Conservation (phyloP, 2,329 filamentous ascomycete genomes). For the Reticulascus tulasneorum region DNA sequence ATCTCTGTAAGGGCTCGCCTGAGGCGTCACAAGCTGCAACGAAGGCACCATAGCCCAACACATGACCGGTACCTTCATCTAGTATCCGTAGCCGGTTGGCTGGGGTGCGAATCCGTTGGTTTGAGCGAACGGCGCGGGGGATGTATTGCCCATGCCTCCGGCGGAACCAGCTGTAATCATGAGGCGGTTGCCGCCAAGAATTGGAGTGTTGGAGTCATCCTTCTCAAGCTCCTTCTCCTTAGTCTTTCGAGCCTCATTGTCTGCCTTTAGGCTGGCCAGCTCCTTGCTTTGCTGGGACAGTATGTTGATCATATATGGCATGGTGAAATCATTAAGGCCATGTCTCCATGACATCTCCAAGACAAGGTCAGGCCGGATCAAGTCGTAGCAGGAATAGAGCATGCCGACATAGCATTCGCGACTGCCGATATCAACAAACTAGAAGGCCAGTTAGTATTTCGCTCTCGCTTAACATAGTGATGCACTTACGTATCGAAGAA, state of each 20-base stretch:
- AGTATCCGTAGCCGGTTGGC: constrained; percentile 72
- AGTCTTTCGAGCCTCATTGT: constrained; percentile 90
- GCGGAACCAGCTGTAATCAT: constrained; percentile 96
- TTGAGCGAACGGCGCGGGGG: constrained; percentile 69
- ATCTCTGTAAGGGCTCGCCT: background rate
- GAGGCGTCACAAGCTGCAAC: background rate
- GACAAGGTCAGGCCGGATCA: constrained; percentile 87
- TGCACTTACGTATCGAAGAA: constrained; percentile 88
- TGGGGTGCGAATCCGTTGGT: constrained; percentile 88
- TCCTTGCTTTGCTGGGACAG: constrained; percentile 85
- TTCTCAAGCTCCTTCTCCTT: constrained; percentile 70
- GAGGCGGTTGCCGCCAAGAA: constrained; percentile 80
- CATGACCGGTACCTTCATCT: constrained; percentile 20
- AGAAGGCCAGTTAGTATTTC: constrained; percentile 26
- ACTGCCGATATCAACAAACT: constrained; percentile 99
- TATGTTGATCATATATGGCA: constrained; percentile 99
- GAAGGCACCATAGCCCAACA: constrained; percentile 7
- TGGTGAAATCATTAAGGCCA: constrained; percentile 91
- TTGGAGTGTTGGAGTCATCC: constrained; percentile 90
- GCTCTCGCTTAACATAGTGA: background rate
- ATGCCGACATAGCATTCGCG: constrained; percentile 99
- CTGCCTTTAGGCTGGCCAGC: constrained; percentile 80
- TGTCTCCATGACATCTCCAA: constrained; percentile 97
- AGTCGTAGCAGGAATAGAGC: constrained; percentile 97
- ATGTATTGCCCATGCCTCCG: constrained; percentile 42